These are phyloP conservation scores for Brassica incana DNA, from an alignment of 345 rosid species.

Conservation along the genomic window DNA sequence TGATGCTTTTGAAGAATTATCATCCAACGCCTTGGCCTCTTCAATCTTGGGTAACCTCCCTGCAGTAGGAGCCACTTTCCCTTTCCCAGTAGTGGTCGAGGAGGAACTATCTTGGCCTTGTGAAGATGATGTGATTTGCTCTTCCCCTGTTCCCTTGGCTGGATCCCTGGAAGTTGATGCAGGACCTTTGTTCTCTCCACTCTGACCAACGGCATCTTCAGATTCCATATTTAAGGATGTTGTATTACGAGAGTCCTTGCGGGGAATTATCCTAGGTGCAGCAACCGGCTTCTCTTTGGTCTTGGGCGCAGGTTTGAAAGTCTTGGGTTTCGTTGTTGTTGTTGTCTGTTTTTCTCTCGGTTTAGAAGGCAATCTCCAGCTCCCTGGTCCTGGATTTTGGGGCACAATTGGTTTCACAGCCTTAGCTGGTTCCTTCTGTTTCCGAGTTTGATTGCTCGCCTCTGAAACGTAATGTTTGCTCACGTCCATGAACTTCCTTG, in stretches of 20 bases:
- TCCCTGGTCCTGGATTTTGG: conserved; percentile 60
- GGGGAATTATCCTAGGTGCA: conserved; percentile 48
- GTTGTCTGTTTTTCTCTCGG: conserved; percentile 55
- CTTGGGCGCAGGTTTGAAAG: conserved; percentile 55
- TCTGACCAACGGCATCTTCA: conserved; percentile 42
- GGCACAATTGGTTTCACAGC: conserved; percentile 65
- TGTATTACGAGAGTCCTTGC: conserved; percentile 43
- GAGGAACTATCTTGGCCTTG: conserved; percentile 42
- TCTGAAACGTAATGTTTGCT: conserved; percentile 85
- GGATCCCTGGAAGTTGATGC: no score
- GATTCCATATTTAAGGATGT: conserved; percentile 42
- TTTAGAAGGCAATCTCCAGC: conserved; percentile 59
- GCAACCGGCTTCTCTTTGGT: conserved; percentile 57
- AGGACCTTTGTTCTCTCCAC: conserved; percentile 36
- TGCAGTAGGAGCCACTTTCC: conserved; percentile 47
- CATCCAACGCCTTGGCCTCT: conserved; percentile 50
- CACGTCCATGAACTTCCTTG: conserved; percentile 96
- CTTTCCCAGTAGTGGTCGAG: conserved; percentile 44
- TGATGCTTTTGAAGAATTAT: conserved; percentile 43
- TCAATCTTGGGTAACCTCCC: conserved; percentile 55
- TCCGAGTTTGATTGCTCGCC: conserved; percentile 45
- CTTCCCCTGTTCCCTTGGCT: no score
- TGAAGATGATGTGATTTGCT: conserved; percentile 51
- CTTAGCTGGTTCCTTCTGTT: conserved; percentile 61
- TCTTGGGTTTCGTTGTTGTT: conserved; percentile 53